phyloP scores from a whole-genome alignment of 1,284 basidiomycete species.

The Peniophora sp. region DNA sequence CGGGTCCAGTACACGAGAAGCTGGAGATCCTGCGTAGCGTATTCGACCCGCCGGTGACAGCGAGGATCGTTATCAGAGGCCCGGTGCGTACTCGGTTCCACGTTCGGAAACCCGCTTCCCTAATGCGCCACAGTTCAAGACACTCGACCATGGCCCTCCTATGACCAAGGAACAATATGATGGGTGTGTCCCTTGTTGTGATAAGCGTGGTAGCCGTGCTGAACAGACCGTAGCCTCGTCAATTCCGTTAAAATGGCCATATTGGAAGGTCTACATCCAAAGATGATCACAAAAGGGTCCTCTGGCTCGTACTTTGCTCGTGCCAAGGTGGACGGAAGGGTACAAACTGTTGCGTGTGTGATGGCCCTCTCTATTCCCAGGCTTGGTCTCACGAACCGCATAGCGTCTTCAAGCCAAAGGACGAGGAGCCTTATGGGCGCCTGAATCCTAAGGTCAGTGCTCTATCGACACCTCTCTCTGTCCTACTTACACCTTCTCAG shows the following conservation, averaged over 20 bases:
- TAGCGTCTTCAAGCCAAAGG: constrained; percentile 86
- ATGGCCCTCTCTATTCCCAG: not conserved
- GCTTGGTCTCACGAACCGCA: constrained; percentile 4
- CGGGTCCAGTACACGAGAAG: constrained; percentile 44
- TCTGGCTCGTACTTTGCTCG: constrained; percentile 85
- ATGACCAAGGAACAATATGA: constrained; percentile 69
- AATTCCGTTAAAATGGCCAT: constrained; percentile 66
- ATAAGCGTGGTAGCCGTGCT: not conserved
- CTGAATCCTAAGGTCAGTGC: constrained; percentile 68
- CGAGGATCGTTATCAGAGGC: constrained; percentile 19
- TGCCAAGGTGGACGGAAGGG: constrained; percentile 58
- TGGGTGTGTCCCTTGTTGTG: constrained; percentile 40
- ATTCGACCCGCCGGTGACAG: constrained; percentile 53
- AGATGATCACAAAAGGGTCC: constrained; percentile 82
- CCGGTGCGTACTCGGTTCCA: constrained; percentile 27
- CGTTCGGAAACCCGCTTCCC: constrained; percentile 4
- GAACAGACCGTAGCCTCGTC: no score
- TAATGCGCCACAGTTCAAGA: constrained; percentile 44
- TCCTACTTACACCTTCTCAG: constrained; percentile 25
- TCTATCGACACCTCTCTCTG: not conserved
- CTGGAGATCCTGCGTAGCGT: constrained; percentile 74
- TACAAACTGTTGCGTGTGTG: constrained; percentile 74
- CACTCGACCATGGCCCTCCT: constrained; percentile 68
- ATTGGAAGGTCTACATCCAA: constrained; percentile 71
- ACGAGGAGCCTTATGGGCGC: constrained; percentile 80